phyloP scores from a whole-genome alignment of 2,329 filamentous ascomycete genomes.

The Fusarium armeniacum region DNA sequence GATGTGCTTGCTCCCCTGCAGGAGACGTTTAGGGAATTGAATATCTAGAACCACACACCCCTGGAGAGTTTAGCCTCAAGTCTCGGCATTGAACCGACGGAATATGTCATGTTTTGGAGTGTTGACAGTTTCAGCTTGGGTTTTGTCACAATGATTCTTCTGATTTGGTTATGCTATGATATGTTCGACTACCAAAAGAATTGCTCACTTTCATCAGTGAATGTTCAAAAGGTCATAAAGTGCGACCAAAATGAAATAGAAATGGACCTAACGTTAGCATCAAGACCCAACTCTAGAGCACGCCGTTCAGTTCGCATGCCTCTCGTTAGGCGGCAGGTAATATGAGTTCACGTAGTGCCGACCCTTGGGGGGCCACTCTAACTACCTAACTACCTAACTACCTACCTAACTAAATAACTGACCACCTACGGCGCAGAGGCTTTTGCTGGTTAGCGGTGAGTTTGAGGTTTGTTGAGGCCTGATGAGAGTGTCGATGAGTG shows the following conservation, averaged over 20 bases:
- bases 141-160: background rate
- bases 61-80: conserved; percentile 21
- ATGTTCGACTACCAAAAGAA: background rate
- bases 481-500: conserved; percentile 8
- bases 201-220: background rate
- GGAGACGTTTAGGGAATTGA: conserved; percentile 26
- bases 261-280: conserved; percentile 18
- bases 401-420: background rate
- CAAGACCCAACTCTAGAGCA: conserved; percentile 28
- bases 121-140: conserved; percentile 1
- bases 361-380: conserved; percentile 27
- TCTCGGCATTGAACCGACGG: conserved; percentile 9
- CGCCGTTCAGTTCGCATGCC: conserved; percentile 36
- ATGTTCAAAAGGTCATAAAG: background rate
- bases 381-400: background rate
- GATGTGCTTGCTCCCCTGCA: conserved; percentile 38
- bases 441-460: conserved; percentile 43
- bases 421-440: conserved; percentile 3
- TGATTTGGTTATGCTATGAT: background rate
- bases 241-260: conserved; percentile 2
- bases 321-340: conserved; percentile 34
- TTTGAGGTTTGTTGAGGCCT: conserved; percentile 39
- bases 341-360: conserved; percentile 32
- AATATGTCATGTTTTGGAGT: conserved; percentile 1
- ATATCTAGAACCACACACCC: conserved; percentile 43